Percentiles rank a stretch among this genome's conserved stretches.
phyloP scores from a whole-genome alignment of 495 filamentous ascomycete species.

The Annulohypoxylon stygium region DNA sequence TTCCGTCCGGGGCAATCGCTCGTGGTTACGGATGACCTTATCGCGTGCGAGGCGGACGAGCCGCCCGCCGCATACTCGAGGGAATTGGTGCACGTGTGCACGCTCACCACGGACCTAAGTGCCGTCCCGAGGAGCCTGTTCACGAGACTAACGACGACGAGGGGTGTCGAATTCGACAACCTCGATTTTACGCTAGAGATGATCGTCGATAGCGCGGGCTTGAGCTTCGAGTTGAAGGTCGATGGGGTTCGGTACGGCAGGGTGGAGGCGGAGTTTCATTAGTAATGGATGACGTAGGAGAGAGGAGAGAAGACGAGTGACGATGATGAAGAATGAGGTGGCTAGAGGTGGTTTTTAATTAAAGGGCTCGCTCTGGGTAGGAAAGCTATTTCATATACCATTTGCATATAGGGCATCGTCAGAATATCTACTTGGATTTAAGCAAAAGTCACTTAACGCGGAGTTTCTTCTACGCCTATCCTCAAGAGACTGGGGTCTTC shows the following conservation, averaged over 20 bases:
- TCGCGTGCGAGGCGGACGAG: conserved; percentile 74
- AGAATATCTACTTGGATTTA: background rate
- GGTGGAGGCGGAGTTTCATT: conserved; percentile 79
- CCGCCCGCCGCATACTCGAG: conserved; percentile 70
- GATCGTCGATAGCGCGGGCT: conserved; percentile 77
- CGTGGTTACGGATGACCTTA: conserved; percentile 78
- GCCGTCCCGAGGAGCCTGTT: conserved; percentile 76
- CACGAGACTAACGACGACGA: conserved; percentile 75
- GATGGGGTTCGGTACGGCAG: conserved; percentile 78
- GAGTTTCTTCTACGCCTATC: background rate
- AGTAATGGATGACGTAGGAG: background rate
- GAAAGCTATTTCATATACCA: background rate
- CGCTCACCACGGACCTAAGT: conserved; percentile 78
- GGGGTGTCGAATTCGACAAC: conserved; percentile 79
- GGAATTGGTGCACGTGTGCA: conserved; percentile 75
- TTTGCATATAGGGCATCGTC: background rate
- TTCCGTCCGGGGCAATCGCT: conserved; percentile 76
- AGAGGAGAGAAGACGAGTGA: background rate
- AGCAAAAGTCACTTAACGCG: background rate
- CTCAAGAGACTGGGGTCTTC: background rate
- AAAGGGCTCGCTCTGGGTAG: background rate
- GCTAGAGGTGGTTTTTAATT: background rate
- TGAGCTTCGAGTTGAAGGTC: conserved; percentile 80
- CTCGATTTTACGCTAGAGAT: conserved; percentile 82
- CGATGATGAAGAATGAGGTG: background rate